These are phyloP conservation scores for Zhuliangozyma blackwelliae DNA, from an alignment of 1,139 yeast species.

Conservation along the genomic window DNA sequence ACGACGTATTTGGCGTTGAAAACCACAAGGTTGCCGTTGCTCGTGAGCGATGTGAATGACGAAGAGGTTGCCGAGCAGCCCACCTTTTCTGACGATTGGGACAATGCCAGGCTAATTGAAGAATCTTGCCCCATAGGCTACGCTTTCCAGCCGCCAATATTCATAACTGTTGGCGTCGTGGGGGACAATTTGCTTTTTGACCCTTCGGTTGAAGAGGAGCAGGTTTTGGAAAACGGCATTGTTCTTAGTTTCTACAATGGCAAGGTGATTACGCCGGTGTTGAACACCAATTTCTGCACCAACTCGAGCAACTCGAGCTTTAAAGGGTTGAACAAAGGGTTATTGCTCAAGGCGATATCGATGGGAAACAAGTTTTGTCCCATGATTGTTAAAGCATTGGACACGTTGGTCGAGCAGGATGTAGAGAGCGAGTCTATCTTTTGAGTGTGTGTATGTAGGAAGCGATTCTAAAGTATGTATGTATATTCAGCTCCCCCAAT, in stretches of 20 bases:
- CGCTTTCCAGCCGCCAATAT: conserved; percentile 63
- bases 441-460: conserved; percentile 4
- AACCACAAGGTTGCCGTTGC: conserved; percentile 70
- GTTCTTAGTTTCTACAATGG: conserved; percentile 67
- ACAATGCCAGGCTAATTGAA: conserved; percentile 44
- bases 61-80: conserved; percentile 78
- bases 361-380: conserved; percentile 36
- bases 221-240: conserved; percentile 79
- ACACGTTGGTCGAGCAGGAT: conserved; percentile 37
- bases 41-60: conserved; percentile 58
- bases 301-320: conserved; percentile 39
- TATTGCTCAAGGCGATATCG: conserved; percentile 24
- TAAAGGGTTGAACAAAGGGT: conserved; percentile 31
- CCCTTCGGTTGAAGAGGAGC: conserved; percentile 82
- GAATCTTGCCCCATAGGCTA: conserved; percentile 9
- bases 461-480: conserved; percentile 1
- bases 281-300: conserved; percentile 49
- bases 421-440: conserved; percentile 20
- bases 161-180: conserved; percentile 70
- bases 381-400: conserved; percentile 35
- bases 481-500: conserved; percentile 10
- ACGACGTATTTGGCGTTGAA: conserved; percentile 77
- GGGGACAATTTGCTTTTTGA: conserved; percentile 69
- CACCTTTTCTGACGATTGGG: conserved; percentile 87
- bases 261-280: conserved; percentile 60